Conservation (phyloP, 352 stramenopile species). For the Globisporangium canariense region DNA sequence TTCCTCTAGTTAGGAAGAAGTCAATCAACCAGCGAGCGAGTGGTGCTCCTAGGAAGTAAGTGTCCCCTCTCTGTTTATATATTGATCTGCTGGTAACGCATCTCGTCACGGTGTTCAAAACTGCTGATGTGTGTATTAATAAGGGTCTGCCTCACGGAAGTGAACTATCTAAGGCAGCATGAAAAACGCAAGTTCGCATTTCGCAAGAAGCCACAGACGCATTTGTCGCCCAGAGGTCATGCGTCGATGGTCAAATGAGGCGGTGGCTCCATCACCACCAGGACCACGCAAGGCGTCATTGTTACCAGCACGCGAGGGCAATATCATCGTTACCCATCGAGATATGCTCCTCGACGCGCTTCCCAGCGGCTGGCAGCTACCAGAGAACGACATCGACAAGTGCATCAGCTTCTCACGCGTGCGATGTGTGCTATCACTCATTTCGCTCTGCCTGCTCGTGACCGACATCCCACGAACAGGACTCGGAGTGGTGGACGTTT, state of each 20-base stretch:
- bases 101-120: background rate
- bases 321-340: background rate
- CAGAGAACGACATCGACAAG: constrained; percentile 22
- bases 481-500: constrained; percentile 25
- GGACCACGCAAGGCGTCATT: background rate
- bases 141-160: background rate
- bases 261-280: background rate
- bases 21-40: background rate
- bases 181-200: background rate
- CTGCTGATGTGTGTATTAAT: background rate
- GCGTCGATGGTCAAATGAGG: background rate
- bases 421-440: constrained; percentile 31
- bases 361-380: constrained; percentile 16
- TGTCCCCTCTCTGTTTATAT: background rate
- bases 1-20: constrained; percentile 29
- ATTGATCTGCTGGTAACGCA: background rate
- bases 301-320: background rate
- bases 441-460: constrained; percentile 34
- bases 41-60: background rate
- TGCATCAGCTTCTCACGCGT: constrained; percentile 27
- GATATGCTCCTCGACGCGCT: constrained; percentile 3
- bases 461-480: constrained; percentile 55
- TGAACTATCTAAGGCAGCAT: background rate
- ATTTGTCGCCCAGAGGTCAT: background rate
- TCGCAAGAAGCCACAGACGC: background rate